Base-by-base conservation (phyloP, 2,329 filamentous ascomycete genomes). In the Ophiostoma ips region DNA sequence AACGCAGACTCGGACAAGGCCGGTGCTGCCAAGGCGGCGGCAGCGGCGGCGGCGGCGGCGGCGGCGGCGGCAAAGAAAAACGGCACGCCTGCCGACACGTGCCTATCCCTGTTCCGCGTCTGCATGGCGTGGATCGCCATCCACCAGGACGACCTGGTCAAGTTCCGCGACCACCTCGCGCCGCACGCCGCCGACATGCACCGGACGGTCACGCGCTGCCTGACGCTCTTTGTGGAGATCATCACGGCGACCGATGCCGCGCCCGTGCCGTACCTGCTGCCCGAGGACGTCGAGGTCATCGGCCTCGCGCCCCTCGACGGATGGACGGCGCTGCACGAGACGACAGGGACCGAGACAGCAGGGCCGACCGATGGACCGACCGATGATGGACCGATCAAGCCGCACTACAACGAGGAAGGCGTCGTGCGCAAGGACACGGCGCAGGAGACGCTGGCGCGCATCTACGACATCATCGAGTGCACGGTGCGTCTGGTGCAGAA, bases 81-180 rank as follows among this genome's bases (percentile, higher is more conserved):
- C 19, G 37, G 31, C 19, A 35, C 66, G 9, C 57, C 63, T 7
- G 58, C 71, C 13, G 65, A 65, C 51, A 68, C 63, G n/a, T 61
- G 72, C n/a, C 59, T 79, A 5, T 71, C 72, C 1, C 63, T 76
- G 13, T 60, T 76, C 48, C 71, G 75, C n/a, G 59, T 76, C 21
- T 77, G 72, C 54, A 63, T 71, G 51, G 68, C 73, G 43, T 79
- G 75, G 75, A 63, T 77, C 2, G 70, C 69, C 49, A 66, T 67
- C 15, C 68, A 66, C 44, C 66, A 69, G 28, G 58, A 61, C 10
- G 71, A 76, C 52, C 58, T 76, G 6, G 66, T 71, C 52, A 61
- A 63, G n/a, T 71, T 68, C 50, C 63, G 66, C 45, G 63, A 68
- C 30, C 66, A 69, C 41, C 64, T 76, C 30, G 69, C 69, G 37